Conservation (phyloP, 208 protist genomes). For the Trichomonas gallinae region DNA sequence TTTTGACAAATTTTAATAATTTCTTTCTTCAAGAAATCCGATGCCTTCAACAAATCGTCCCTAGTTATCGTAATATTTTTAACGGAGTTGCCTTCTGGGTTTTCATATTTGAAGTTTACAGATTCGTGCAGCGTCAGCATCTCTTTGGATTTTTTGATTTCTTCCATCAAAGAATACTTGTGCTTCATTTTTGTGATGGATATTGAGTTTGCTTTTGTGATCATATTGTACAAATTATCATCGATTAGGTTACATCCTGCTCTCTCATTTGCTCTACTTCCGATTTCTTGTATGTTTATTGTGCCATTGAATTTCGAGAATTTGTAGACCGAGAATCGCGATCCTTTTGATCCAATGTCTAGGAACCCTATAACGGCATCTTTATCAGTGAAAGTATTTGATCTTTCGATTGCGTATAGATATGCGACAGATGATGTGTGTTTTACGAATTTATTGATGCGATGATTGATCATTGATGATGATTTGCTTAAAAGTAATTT, state of each 20-base stretch:
- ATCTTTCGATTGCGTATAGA: not conserved
- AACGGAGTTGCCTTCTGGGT: not conserved
- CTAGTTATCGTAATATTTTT: not conserved
- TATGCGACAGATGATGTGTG: too few relatives aligned
- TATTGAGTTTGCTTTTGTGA: not conserved
- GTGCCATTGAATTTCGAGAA: not conserved
- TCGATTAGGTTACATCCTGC: not conserved
- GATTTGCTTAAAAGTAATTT: not conserved
- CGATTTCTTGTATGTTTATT: not conserved
- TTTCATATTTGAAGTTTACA: not conserved
- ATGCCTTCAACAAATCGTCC: not conserved
- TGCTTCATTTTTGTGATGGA: not conserved
- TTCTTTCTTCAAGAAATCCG: not conserved
- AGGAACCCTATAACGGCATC: not conserved
- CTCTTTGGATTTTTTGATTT: not conserved
- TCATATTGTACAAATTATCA: not conserved
- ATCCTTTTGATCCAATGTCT: not conserved
- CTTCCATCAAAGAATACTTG: not conserved
- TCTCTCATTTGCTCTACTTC: not conserved
- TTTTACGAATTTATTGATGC: not conserved
- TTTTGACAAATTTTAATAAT: not conserved
- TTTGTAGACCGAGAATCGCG: not conserved
- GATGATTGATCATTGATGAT: too few relatives aligned
- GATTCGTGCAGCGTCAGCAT: not conserved
- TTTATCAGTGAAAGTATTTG: not conserved